These are phyloP conservation scores for Jaenimonas drosophilae DNA, from an alignment of 208 protist species.

Conservation along the genomic window DNA sequence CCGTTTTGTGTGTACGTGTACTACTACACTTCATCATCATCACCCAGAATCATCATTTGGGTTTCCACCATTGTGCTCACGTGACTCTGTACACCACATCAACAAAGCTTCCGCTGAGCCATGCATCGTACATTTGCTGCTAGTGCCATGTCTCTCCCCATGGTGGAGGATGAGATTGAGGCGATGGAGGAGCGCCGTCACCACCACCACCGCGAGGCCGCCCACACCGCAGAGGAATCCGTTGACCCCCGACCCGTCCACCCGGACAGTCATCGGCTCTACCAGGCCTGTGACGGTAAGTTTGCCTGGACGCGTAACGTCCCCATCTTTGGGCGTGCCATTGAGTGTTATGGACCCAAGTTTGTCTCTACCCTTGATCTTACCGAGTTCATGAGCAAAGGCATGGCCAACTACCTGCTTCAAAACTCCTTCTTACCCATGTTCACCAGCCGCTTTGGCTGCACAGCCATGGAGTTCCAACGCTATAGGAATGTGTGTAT, in stretches of 20 bases:
- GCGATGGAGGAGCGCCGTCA: neutral
- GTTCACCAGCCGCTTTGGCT: conserved; percentile 15
- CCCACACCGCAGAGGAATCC: neutral
- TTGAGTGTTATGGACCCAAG: conserved; percentile 18
- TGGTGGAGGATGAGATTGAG: neutral
- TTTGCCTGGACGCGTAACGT: conserved; percentile 8
- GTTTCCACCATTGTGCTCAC: too few species aligned
- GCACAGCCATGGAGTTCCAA: conserved; percentile 9
- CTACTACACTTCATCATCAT: too few species aligned
- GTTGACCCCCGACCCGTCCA: neutral
- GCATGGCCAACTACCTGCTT: conserved; percentile 18
- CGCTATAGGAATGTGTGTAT: conserved; percentile 11
- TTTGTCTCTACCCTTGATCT: conserved; percentile 8
- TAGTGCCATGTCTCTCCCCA: neutral
- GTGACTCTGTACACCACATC: too few species aligned
- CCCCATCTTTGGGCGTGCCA: conserved; percentile 14
- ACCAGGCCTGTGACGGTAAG: conserved; percentile 2
- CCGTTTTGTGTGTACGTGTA: too few species aligned
- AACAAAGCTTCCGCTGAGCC: too few species aligned
- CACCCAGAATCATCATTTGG: too few species aligned
- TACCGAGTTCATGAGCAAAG: conserved; percentile 15
- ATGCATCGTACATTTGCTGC: too few species aligned
- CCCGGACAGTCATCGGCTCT: conserved; percentile 1
- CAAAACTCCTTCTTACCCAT: conserved; percentile 13
- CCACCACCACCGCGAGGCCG: neutral